Evolutionary conservation across 2,329 filamentous ascomycete genomes (phyloP).

Genomic region (Calonectria leucothoes): DNA sequence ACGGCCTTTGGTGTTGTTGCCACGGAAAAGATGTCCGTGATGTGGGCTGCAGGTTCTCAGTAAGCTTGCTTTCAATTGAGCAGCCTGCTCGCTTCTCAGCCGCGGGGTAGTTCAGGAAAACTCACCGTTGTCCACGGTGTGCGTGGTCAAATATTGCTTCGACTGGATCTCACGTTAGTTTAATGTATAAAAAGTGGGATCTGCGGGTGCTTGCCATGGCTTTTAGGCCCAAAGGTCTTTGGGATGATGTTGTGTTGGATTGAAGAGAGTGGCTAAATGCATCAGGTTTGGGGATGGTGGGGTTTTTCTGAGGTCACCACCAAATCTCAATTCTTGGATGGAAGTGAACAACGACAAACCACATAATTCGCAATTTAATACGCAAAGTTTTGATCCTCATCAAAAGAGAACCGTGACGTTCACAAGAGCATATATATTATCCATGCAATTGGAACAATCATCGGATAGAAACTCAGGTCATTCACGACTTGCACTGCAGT

Average conservation of each 20-base stretch:
- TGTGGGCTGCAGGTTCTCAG: slow-evolving; percentile 70
- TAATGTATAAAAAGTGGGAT: not conserved
- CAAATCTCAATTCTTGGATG: not conserved
- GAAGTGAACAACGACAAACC: not conserved
- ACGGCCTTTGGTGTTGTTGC: slow-evolving; percentile 80
- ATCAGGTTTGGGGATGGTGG: slow-evolving; percentile 15
- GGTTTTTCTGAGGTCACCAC: slow-evolving; percentile 17
- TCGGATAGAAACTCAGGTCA: not conserved
- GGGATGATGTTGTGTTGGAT: slow-evolving; percentile 41
- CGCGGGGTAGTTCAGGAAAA: slow-evolving; percentile 42
- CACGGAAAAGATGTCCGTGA: slow-evolving; percentile 85
- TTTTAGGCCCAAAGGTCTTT: slow-evolving; percentile 12
- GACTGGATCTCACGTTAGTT: slow-evolving; percentile 68
- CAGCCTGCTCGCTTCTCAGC: slow-evolving; percentile 18
- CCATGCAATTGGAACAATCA: not conserved
- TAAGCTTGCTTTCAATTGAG: slow-evolving; percentile 24
- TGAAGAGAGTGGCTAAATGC: slow-evolving; percentile 34
- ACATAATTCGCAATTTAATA: too few species aligned
- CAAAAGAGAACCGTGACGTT: not conserved
- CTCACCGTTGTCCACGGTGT: slow-evolving; percentile 88
- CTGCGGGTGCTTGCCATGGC: slow-evolving; percentile 41
- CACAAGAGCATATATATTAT: too few species aligned
- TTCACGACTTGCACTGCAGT: not conserved
- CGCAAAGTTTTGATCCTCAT: not conserved
- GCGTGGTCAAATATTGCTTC: slow-evolving; percentile 96